Conservation (phyloP, 768 basidiomycete genomes). For the Podaxis sp. region DNA sequence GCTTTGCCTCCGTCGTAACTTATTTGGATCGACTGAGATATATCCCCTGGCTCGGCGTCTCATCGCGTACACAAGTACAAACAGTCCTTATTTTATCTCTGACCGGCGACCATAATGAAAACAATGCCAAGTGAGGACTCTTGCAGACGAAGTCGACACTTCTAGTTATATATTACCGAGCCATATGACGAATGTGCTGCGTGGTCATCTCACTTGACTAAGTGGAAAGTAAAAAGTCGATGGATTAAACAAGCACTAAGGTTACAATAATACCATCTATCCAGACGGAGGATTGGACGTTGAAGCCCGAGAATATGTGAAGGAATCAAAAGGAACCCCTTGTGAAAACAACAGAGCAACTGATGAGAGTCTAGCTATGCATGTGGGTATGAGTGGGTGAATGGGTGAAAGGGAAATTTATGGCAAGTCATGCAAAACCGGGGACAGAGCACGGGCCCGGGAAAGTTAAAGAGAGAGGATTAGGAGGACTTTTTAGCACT, state of each 20-base stretch:
- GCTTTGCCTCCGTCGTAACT: no score
- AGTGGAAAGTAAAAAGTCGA: neutral
- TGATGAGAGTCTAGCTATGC: constrained; percentile 2
- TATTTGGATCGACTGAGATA: no score
- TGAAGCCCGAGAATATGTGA: constrained; percentile 3
- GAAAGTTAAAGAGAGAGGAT: neutral
- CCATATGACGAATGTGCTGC: no score
- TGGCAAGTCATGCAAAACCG: neutral
- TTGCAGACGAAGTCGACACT: no score
- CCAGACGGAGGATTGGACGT: neutral
- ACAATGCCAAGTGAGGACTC: no score
- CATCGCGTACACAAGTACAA: no score
- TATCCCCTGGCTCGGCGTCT: no score
- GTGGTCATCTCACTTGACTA: no score
- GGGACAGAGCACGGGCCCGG: neutral
- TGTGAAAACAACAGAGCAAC: neutral
- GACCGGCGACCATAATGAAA: no score
- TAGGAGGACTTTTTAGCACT: constrained; percentile 22
- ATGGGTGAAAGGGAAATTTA: neutral
- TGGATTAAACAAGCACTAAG: neutral
- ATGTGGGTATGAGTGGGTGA: neutral
- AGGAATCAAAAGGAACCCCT: neutral
- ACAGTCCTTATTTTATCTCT: no score
- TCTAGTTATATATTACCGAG: no score
- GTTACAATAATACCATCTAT: neutral